A percentile compares a stretch with the other conserved stretches of the same genome.
These are phyloP conservation scores for Lyophyllum decastes DNA, from an alignment of 768 basidiomycete genomes.

Conservation along the genomic window DNA sequence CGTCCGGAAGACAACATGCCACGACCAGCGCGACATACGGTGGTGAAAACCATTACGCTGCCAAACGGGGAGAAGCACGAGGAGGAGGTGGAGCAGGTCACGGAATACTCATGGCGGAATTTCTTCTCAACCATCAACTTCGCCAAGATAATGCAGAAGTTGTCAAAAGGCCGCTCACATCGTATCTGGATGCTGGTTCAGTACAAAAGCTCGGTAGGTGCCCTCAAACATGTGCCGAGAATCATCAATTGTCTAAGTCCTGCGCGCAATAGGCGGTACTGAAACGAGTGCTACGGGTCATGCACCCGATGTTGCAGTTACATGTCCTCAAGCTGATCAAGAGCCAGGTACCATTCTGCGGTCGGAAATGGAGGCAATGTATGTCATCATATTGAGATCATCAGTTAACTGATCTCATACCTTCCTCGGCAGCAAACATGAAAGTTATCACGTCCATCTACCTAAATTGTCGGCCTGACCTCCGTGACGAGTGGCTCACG, in stretches of 20 bases:
- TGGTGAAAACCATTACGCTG: constrained; percentile 54
- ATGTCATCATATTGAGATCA: constrained; percentile 24
- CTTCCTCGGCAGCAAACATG: constrained; percentile 82
- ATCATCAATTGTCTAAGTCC: not conserved
- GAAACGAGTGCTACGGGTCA: constrained; percentile 91
- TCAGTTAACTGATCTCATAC: constrained; percentile 4
- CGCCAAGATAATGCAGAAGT: constrained; percentile 95
- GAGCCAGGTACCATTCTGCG: constrained; percentile 98
- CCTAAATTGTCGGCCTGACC: constrained; percentile 93
- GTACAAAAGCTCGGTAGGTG: constrained; percentile 92
- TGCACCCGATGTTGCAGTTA: constrained; percentile 91
- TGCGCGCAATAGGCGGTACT: constrained; percentile 76
- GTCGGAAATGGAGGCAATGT: constrained; percentile 98
- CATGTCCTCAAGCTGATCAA: constrained; percentile 97
- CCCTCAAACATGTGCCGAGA: not conserved
- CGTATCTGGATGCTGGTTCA: constrained; percentile 95
- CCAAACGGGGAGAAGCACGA: constrained; percentile 77
- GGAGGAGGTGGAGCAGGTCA: constrained; percentile 90
- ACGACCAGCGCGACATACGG: constrained; percentile 58
- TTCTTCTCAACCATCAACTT: constrained; percentile 98
- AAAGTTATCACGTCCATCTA: constrained; percentile 99
- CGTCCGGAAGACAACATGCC: constrained; percentile 69
- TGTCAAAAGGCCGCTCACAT: constrained; percentile 93
- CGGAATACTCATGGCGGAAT: constrained; percentile 96
- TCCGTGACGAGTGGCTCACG: constrained; percentile 97